Base-by-base conservation (phyloP, 2,329 filamentous ascomycete genomes). In the Clarireedia homoeocarpa region DNA sequence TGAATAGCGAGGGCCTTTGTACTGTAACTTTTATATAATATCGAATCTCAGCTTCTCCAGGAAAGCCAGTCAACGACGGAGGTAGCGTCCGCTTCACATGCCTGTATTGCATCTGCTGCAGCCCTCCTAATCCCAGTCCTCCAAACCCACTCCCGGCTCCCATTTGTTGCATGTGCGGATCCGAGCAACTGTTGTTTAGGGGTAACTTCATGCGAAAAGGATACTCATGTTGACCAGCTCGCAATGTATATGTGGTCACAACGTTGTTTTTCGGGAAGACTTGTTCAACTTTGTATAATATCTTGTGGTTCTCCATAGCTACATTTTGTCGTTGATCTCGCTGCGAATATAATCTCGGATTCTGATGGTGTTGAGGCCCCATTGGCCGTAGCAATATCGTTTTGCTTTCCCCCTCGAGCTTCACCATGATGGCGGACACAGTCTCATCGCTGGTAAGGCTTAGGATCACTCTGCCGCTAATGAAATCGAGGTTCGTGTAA, bases 11-110 rank as follows among this genome's bases (percentile, higher is more conserved):
- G 0, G 91, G 90, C n/a, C 91, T 79, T 66, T 91, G 89, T 5
- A 97, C 84, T 0, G 94, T 97, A n/a, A 88, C 90, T 71, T 99
- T 99, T 68, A 97, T 80, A 69, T 89, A 99, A 72, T 99, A 99
- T 63, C 85, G 82, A 58, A 97, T 91, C 71, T 96, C 91, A 23
- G 91, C 92, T 70, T 91, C 84, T 34, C 86, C 86, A 0, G 89
- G 89, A 62, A 94, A 91, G 3, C 89, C 90, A n/a, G 81, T 88
- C 53, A 97, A 75, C 4, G 91, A 95, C 0, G 94, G 94, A 5
- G 94, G 94, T 10, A 99, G 77, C 0, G 91, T 95, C 63, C 84
- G 84, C 67, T 88, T 94, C 61, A 94, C 83, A 73, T 99, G 94
- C 40, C 69, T 69, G 50, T 84, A 77, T 64, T 80, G 77, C 55